Evolutionary conservation across 2,329 filamentous ascomycete genomes (phyloP).

Genomic region (Aspergillus sp.): DNA sequence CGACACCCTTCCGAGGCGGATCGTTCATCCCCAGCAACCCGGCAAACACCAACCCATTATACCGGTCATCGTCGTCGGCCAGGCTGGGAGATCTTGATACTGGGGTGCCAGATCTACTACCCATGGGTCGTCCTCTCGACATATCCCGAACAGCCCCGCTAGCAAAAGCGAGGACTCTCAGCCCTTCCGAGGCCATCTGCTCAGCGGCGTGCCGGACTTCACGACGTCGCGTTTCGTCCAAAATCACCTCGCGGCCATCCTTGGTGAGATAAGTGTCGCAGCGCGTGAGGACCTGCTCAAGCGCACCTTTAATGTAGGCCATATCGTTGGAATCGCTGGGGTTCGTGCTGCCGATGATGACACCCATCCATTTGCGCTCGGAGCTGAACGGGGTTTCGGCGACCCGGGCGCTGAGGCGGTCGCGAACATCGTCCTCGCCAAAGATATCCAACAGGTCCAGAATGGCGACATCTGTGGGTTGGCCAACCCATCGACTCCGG

Average conservation of each 20-base stretch:
- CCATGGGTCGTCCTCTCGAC: constrained; percentile 44
- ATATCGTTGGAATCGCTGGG: constrained; percentile 64
- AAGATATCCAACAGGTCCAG: constrained; percentile 88
- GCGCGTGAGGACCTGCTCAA: constrained; percentile 79
- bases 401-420: constrained; percentile 76
- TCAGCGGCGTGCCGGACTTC: constrained; percentile 78
- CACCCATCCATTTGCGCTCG: constrained; percentile 98
- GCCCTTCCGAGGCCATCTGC: constrained; percentile 80
- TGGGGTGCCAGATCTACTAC: constrained; percentile 54
- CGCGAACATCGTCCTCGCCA: constrained; percentile 85
- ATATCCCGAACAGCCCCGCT: constrained; percentile 67
- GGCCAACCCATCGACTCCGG: constrained; percentile 90
- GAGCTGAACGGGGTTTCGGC: constrained; percentile 95
- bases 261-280: constrained; percentile 88
- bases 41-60: constrained; percentile 81
- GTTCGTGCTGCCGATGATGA: constrained; percentile 65
- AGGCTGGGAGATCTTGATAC: constrained; percentile 25
- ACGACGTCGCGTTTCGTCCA: constrained; percentile 73
- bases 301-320: constrained; percentile 91
- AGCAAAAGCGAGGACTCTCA: constrained; percentile 89
- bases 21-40: constrained; percentile 97
- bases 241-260: constrained; percentile 79
- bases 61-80: constrained; percentile 66
- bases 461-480: constrained; percentile 96
- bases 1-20: constrained; percentile 85